A percentile compares a stretch with the other conserved stretches of the same genome.
These are phyloP conservation scores for Lotus japonicus DNA, from an alignment of 306 rosid genomes.

Conservation along the genomic window DNA sequence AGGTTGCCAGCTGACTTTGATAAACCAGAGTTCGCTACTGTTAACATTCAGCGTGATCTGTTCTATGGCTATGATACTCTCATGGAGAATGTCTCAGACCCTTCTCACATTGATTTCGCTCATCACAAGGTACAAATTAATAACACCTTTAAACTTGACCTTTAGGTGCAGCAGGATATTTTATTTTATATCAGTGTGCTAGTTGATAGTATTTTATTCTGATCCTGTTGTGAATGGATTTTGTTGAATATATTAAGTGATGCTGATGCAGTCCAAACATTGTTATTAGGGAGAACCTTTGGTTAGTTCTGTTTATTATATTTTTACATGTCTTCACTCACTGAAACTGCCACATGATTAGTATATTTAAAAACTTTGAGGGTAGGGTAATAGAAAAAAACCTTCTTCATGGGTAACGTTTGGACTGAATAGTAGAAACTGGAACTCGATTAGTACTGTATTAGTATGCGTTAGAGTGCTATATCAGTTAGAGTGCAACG, in stretches of 20 bases:
- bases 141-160: background rate
- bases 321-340: background rate
- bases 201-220: conserved; percentile 9
- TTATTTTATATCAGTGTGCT: background rate
- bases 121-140: conserved; percentile 92
- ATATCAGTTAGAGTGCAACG: too few species aligned
- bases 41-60: conserved; percentile 98
- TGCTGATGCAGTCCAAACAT: background rate
- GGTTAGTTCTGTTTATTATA: background rate
- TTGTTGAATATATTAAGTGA: background rate
- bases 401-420: background rate
- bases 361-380: conserved; percentile 1
- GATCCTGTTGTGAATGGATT: background rate
- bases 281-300: background rate
- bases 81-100: conserved; percentile 98
- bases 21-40: conserved; percentile 82
- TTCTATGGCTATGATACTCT: conserved; percentile 95
- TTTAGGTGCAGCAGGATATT: background rate
- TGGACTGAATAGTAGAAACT: background rate
- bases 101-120: conserved; percentile 96
- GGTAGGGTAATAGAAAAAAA: background rate
- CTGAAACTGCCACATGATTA: background rate
- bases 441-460: background rate
- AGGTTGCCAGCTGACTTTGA: conserved; percentile 89
- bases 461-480: too few species aligned